These are phyloP conservation scores for Solanum dulcamara DNA, from an alignment of 257 asterid species.

Conservation along the genomic window DNA sequence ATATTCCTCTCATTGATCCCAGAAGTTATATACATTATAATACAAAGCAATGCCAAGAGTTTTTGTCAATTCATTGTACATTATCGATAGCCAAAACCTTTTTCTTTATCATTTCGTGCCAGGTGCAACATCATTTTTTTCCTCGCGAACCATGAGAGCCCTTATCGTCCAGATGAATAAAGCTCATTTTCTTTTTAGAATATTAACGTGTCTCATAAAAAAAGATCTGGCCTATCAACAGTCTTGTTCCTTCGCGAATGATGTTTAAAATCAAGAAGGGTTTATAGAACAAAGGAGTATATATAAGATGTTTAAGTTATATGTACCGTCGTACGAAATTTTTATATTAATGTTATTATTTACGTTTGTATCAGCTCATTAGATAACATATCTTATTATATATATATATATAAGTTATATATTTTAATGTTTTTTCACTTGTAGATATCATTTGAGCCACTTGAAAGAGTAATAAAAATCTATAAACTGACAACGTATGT, in stretches of 20 bases:
- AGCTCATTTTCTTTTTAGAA: not conserved
- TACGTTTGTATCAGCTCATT: not conserved
- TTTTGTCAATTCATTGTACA: no score
- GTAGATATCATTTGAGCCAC: not conserved
- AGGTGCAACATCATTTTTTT: no score
- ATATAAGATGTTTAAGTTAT: no score
- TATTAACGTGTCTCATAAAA: not conserved
- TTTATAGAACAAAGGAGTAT: no score
- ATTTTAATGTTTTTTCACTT: no score
- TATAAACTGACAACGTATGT: not conserved
- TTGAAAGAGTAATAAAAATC: not conserved
- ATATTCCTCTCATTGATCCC: not conserved
- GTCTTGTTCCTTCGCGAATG: not conserved
- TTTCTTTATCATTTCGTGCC: no score
- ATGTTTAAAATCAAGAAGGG: not conserved
- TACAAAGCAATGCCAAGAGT: no score
- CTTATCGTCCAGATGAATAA: not conserved
- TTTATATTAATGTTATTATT: no score
- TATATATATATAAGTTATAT: no score
- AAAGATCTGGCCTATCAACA: no score
- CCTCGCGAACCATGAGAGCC: no score
- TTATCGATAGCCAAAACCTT: no score
- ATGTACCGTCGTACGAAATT: not conserved
- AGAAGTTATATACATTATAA: not conserved
- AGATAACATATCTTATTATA: not conserved